A percentile compares a stretch with the other conserved stretches of the same genome.
These are phyloP conservation scores for Corymbia maculata DNA, from an alignment of 345 rosid species.

Conservation along the genomic window DNA sequence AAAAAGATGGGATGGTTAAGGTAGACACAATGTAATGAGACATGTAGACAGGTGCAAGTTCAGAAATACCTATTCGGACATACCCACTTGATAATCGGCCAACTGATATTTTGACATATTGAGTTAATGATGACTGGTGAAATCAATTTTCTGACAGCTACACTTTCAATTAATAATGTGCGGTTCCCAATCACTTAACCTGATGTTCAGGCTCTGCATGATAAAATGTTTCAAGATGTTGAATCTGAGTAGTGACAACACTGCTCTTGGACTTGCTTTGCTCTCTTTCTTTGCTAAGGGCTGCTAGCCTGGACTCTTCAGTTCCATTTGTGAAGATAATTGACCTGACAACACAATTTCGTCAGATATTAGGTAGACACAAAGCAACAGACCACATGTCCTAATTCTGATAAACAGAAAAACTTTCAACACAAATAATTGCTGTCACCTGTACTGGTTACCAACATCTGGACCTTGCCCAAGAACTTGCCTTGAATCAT, in stretches of 20 bases:
- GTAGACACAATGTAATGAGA: background rate
- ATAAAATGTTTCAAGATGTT: slow-evolving; percentile 52
- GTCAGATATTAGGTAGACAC: background rate
- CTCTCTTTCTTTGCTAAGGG: slow-evolving; percentile 74
- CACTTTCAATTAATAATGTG: background rate
- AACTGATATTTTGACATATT: background rate
- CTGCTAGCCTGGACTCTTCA: slow-evolving; percentile 69
- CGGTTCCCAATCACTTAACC: slow-evolving; percentile 10
- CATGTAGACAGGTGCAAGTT: background rate
- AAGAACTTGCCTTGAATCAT: slow-evolving; percentile 86
- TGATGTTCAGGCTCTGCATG: slow-evolving; percentile 95
- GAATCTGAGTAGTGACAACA: slow-evolving; percentile 78
- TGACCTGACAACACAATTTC: slow-evolving; percentile 32
- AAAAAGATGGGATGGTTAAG: background rate
- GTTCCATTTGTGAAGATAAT: slow-evolving; percentile 75
- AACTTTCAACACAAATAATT: background rate
- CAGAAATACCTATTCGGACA: background rate
- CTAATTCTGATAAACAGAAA: background rate
- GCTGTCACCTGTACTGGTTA: slow-evolving; percentile 65
- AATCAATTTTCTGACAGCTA: background rate
- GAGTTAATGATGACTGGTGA: background rate
- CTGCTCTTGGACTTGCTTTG: slow-evolving; percentile 63
- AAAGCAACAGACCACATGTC: background rate
- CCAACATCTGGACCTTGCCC: slow-evolving; percentile 99
- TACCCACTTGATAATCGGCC: background rate